Evolutionary conservation across 1,284 basidiomycete species (phyloP).

Genomic region (Trametes polyzona): DNA sequence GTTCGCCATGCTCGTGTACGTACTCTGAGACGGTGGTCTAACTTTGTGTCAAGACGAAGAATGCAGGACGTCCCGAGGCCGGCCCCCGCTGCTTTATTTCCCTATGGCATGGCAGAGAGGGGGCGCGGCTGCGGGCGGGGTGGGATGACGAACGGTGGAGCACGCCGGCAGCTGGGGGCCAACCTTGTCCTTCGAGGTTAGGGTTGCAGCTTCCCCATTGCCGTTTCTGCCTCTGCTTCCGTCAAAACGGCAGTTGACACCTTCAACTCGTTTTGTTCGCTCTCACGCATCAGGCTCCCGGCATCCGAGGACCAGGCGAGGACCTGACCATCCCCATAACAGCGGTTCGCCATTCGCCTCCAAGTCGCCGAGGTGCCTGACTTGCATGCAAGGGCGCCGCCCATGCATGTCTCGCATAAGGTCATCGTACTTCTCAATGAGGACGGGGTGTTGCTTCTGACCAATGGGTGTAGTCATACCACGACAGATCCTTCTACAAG

Average conservation of each 20-base stretch:
- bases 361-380: background rate
- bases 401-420: background rate
- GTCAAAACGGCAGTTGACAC: background rate
- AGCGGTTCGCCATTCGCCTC: background rate
- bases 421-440: background rate
- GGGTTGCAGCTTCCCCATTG: background rate
- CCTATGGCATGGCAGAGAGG: background rate
- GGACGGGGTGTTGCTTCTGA: background rate
- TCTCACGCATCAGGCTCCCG: background rate
- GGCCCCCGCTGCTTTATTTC: background rate
- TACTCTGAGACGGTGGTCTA: background rate
- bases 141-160: slow-evolving; percentile 4
- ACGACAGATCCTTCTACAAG: background rate
- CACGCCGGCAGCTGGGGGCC: slow-evolving; percentile 2
- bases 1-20: background rate
- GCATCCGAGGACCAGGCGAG: background rate
- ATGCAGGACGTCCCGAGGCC: background rate
- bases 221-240: background rate
- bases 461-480: background rate
- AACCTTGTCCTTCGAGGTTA: slow-evolving; percentile 8
- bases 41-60: too few relatives aligned
- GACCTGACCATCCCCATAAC: background rate
- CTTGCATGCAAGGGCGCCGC: background rate
- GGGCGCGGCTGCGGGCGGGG: background rate
- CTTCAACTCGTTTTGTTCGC: background rate